Percentiles rank a stretch among this genome's conserved stretches.
Evolutionary conservation across 106 monocot species (phyloP).

Genomic region (Amphibolis antarctica): DNA sequence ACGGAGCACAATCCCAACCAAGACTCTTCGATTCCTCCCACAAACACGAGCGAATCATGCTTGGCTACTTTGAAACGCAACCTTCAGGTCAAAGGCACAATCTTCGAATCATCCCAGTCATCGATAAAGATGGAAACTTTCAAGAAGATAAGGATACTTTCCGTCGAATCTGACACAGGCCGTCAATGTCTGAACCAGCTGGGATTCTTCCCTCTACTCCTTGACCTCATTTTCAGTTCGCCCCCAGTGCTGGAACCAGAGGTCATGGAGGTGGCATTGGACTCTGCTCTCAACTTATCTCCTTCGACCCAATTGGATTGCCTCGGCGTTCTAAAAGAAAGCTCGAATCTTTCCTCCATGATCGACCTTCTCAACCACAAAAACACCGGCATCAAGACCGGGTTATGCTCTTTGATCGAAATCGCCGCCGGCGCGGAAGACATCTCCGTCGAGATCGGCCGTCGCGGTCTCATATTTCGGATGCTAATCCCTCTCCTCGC

Average conservation of each 20-base stretch:
- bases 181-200: conserved; percentile 40
- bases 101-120: neutral
- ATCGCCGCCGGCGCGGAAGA: conserved; percentile 13
- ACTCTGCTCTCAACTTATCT: conserved; percentile 35
- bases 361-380: conserved; percentile 31
- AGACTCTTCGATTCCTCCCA: neutral
- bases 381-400: conserved; percentile 29
- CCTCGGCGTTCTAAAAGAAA: conserved; percentile 38
- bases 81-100: conserved; percentile 16
- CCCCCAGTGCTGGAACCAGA: conserved; percentile 1
- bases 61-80: conserved; percentile 30
- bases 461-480: conserved; percentile 12
- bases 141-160: conserved; percentile 39
- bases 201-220: conserved; percentile 50
- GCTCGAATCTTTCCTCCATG: conserved; percentile 19
- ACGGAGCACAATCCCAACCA: neutral
- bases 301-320: conserved; percentile 23
- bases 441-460: conserved; percentile 28
- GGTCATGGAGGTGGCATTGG: conserved; percentile 36
- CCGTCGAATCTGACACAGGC: conserved; percentile 60
- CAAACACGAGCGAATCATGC: conserved; percentile 9
- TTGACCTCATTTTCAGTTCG: conserved; percentile 33
- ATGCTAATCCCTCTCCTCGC: conserved; percentile 30
- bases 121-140: conserved; percentile 18
- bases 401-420: conserved; percentile 38